Base-by-base conservation (phyloP, 73 alveolate species). In the Paramecium octaurelia region DNA sequence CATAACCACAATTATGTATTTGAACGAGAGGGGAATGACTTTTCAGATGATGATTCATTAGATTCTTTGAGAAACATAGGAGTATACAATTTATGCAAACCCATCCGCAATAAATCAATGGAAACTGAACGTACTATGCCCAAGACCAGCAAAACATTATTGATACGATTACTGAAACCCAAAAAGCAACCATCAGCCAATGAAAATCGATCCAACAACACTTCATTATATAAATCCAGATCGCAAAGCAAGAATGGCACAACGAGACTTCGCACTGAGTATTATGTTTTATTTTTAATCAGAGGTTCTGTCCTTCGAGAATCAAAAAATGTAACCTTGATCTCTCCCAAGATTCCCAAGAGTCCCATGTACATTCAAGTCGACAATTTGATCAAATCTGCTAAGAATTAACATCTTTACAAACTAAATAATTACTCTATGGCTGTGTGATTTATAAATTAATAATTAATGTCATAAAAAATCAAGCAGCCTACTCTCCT, bases 221-320 rank as follows among this genome's bases (percentile, higher is more conserved):
- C 69, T 35, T 75, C 60, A 29, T 16, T 38, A 31, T 42, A 75
- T 42, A 75, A 42, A 36, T 21, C 38, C 6, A 38, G 88, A 42
- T 75, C 88, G 2, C 20, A 75, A 42, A 75, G 88, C 36, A 75
- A 42, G 38, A 75, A 35, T 38, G 69, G 69, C 14, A 54, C 69
- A 1, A 75, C 88, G 3, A 4, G 88, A 35, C 18, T 75, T 10
- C 58, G 88, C 23, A 75, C 88, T 38, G 88, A 75, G 88, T 75
- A 75, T 75, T 23, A 75, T 23, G 69, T 75, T 75, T 38, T 75
- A 75, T 42, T 35, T 42, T 75, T 75, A 75, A 38, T 35, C 46
- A 75, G 88, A 75, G 88, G 88, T 38, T 75, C 88, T 11, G 88
- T 75, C 38, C 60, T 75, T 21, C 58, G 60, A 21, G 88, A 75